Percentiles rank a stretch among this genome's conserved stretches.
Conservation (phyloP, 2,329 filamentous ascomycete species). For the Clonostachys sp. region DNA sequence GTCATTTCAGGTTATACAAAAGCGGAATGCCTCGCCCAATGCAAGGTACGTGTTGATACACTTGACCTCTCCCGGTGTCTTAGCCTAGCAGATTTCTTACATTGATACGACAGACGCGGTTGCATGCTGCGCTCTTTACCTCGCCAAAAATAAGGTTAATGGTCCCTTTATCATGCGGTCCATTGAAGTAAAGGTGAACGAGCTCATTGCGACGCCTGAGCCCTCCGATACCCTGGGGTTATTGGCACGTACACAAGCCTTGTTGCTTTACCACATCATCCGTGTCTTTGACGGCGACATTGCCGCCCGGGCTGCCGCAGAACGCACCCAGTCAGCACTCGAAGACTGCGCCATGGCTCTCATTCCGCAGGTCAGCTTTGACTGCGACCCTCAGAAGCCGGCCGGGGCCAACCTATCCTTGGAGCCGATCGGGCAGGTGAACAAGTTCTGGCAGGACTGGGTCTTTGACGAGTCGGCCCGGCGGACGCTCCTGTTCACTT, state of each 20-base stretch:
- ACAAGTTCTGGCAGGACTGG: conserved; percentile 44
- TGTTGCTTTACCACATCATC: conserved; percentile 45
- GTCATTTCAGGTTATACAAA: conserved; percentile 44
- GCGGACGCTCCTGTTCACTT: conserved; percentile 42
- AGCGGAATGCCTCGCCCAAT: conserved; percentile 44
- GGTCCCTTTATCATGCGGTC: conserved; percentile 39
- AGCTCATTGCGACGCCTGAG: conserved; percentile 29
- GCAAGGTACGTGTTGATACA: conserved; percentile 31
- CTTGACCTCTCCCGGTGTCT: background rate
- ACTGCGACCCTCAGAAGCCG: conserved; percentile 3
- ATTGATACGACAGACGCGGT: conserved; percentile 34
- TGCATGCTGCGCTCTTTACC: conserved; percentile 47
- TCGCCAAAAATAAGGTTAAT: conserved; percentile 42
- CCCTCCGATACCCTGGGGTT: conserved; percentile 17
- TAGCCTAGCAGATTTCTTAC: background rate
- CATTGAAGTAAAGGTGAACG: conserved; percentile 36
- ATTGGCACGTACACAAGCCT: conserved; percentile 39
- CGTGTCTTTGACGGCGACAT: conserved; percentile 46
- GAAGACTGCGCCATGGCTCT: conserved; percentile 25
- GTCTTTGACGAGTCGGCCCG: conserved; percentile 47
- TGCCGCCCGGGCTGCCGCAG: conserved; percentile 29
- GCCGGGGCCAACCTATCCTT: conserved; percentile 13
- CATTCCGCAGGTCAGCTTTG: conserved; percentile 21
- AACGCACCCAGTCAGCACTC: conserved; percentile 21
- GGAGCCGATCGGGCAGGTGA: conserved; percentile 30